These are phyloP conservation scores for Diaporthe vexans DNA, from an alignment of 2,329 filamentous ascomycete species.

Conservation along the genomic window DNA sequence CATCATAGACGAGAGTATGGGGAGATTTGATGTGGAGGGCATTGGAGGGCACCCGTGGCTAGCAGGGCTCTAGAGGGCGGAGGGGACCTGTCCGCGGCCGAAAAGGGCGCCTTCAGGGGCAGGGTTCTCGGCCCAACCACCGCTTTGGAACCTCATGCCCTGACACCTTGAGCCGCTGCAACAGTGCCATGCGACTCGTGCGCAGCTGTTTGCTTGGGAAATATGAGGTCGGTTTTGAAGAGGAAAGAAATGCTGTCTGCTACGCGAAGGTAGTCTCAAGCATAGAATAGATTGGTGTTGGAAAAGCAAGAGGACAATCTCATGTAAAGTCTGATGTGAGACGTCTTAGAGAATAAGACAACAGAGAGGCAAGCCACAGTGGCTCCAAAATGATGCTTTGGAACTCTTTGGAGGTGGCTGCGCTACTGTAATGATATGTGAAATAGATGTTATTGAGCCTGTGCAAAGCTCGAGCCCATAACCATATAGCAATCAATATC, in stretches of 20 bases:
- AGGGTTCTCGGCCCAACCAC: background rate
- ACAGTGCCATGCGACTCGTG: background rate
- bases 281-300: too few relatives aligned
- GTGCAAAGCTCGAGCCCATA: background rate
- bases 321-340: too few relatives aligned
- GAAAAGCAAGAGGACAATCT: too few relatives aligned
- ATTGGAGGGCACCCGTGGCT: background rate
- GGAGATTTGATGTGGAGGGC: slow-evolving; percentile 5
- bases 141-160: background rate
- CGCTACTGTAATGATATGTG: background rate
- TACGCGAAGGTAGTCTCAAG: too few relatives aligned
- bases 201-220: background rate
- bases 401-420: too few relatives aligned
- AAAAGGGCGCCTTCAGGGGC: background rate
- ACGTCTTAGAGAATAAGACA: too few relatives aligned
- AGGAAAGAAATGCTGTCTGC: background rate
- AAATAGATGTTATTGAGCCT: background rate
- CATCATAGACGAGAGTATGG: slow-evolving; percentile 14
- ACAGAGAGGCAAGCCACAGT: too few relatives aligned
- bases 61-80: background rate
- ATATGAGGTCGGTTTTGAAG: background rate
- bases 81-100: slow-evolving; percentile 32
- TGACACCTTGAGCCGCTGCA: background rate
- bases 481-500: background rate
- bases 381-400: too few relatives aligned